These are phyloP conservation scores for Boechera retrofracta DNA, from an alignment of 345 rosid species.

Conservation along the genomic window DNA sequence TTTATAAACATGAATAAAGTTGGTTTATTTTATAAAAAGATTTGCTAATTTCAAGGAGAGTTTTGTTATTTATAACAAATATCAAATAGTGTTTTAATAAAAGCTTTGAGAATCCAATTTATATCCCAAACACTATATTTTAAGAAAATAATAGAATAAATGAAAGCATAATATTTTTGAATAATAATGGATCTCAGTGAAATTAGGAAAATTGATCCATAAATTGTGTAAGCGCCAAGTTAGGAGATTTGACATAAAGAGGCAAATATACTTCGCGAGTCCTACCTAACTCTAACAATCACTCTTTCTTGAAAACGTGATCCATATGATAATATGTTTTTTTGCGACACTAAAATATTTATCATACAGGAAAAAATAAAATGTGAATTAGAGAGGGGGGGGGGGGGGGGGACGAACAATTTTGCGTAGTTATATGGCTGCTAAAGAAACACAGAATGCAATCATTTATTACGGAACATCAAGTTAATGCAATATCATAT, in stretches of 20 bases:
- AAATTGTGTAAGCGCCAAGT: background rate
- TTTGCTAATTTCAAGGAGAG: background rate
- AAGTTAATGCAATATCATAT: background rate
- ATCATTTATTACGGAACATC: background rate
- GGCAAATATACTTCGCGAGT: constrained; percentile 27
- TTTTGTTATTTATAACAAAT: too few relatives aligned
- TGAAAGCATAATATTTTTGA: background rate
- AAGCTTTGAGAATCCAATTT: background rate
- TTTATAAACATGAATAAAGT: background rate
- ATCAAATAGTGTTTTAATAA: background rate
- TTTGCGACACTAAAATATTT: background rate
- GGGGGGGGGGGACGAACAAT: too few relatives aligned
- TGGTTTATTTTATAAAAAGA: background rate
- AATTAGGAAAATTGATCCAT: background rate
- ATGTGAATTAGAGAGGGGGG: too few relatives aligned
- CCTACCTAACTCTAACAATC: constrained; percentile 37
- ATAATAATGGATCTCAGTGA: too few relatives aligned
- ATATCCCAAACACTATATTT: background rate
- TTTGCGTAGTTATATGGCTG: too few relatives aligned
- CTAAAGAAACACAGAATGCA: background rate
- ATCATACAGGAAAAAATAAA: background rate
- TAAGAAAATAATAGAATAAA: too few relatives aligned
- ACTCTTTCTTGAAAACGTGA: constrained; percentile 20
- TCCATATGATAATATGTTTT: constrained; percentile 6
- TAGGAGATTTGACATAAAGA: background rate